These are phyloP conservation scores for Fusarium albosuccineum DNA, from an alignment of 2,329 filamentous ascomycete species.

Conservation along the genomic window DNA sequence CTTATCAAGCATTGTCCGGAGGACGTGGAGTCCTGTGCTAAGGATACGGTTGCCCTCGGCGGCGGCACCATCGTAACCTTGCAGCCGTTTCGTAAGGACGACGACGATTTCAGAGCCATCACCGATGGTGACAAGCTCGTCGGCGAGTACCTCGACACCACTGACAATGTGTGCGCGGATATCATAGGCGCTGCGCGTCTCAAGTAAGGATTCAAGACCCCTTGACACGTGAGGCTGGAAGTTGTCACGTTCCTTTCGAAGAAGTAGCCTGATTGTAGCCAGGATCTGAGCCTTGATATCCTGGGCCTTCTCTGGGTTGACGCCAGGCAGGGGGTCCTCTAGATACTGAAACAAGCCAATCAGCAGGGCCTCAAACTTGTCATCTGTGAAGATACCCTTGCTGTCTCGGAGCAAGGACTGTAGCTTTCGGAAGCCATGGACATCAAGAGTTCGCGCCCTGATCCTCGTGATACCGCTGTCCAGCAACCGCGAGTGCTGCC, in stretches of 20 bases:
- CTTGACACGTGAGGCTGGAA: constrained; percentile 77
- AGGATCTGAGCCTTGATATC: constrained; percentile 82
- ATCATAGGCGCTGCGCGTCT: constrained; percentile 75
- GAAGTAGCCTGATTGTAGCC: constrained; percentile 78
- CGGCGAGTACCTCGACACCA: constrained; percentile 79
- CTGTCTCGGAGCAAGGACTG: constrained; percentile 80
- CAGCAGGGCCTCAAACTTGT: constrained; percentile 77
- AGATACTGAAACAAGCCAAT: constrained; percentile 79
- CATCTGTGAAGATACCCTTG: constrained; percentile 72
- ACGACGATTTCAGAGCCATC: constrained; percentile 71
- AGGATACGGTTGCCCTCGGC: constrained; percentile 65
- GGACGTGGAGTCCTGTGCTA: constrained; percentile 73
- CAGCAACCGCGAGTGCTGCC: constrained; percentile 72
- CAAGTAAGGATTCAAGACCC: constrained; percentile 75
- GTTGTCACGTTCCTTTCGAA: constrained; percentile 74
- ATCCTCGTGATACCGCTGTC: constrained; percentile 82
- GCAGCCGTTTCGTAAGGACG: constrained; percentile 65
- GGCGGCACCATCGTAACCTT: constrained; percentile 55
- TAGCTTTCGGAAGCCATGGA: constrained; percentile 83
- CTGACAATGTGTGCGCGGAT: constrained; percentile 78
- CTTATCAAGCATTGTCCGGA: constrained; percentile 70
- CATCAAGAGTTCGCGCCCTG: constrained; percentile 78
- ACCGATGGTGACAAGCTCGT: constrained; percentile 77
- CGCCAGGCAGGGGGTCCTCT: constrained; percentile 68
- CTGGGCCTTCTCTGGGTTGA: constrained; percentile 73